Evolutionary conservation across 225 moss, liverwort and hornwort species (phyloP).

Genomic region (Anthoceros angustus): DNA sequence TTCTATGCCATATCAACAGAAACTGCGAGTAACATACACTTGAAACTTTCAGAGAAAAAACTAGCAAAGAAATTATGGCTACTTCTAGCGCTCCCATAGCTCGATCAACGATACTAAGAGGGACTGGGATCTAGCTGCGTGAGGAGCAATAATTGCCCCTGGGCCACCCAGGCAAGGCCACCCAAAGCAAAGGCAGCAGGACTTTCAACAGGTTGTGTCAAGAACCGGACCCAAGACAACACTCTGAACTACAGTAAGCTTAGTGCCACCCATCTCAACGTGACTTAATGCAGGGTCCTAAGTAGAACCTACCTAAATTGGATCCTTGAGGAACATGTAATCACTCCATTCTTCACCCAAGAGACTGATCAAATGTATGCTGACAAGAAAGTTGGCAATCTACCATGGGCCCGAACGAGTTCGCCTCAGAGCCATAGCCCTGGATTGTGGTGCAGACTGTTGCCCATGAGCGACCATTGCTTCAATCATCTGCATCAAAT

Average conservation of each 20-base stretch:
- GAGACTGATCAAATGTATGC: neutral
- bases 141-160: too few relatives aligned
- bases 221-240: too few relatives aligned
- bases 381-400: neutral
- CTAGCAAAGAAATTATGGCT: too few relatives aligned
- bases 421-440: neutral
- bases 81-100: too few relatives aligned
- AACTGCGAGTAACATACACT: neutral
- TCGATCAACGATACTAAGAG: too few relatives aligned
- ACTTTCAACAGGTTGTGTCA: too few relatives aligned
- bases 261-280: too few relatives aligned
- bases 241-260: neutral
- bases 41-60: neutral
- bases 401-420: slow-evolving; percentile 2
- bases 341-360: slow-evolving; percentile 1
- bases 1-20: neutral
- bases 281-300: neutral
- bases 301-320: neutral
- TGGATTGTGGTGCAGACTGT: neutral
- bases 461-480: neutral
- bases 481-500: neutral
- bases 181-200: too few relatives aligned
- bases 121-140: too few relatives aligned
- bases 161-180: too few relatives aligned
- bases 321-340: neutral